Evolutionary conservation across 1,139 yeast genomes (phyloP).

Genomic region (Sugiyamaella xylanicola): DNA sequence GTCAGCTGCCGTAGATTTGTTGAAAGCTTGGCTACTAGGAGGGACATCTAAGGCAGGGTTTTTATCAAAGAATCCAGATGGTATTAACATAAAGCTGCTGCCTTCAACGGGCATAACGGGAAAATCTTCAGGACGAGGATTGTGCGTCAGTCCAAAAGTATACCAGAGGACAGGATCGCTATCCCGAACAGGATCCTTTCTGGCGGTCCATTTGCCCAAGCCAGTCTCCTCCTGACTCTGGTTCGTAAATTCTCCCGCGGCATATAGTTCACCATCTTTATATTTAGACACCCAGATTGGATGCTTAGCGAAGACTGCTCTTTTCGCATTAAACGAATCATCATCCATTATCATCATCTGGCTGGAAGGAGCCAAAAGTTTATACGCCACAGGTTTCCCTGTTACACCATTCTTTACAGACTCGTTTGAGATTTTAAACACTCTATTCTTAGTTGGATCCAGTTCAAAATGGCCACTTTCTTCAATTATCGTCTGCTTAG

Average conservation of each 20-base stretch:
- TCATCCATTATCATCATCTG: constrained; percentile 63
- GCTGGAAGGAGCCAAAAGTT: constrained; percentile 70
- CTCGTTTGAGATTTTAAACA: constrained; percentile 72
- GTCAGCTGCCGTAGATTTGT: constrained; percentile 16
- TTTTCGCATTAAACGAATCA: constrained; percentile 57
- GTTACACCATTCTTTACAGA: constrained; percentile 66
- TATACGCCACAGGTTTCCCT: constrained; percentile 71
- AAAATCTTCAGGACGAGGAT: constrained; percentile 89
- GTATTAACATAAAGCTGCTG: constrained; percentile 70
- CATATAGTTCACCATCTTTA: constrained; percentile 62
- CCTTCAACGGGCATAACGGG: constrained; percentile 89
- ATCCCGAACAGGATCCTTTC: constrained; percentile 65
- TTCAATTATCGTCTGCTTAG: constrained; percentile 64
- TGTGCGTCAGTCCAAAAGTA: constrained; percentile 81
- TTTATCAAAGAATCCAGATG: constrained; percentile 74
- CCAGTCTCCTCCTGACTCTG: constrained; percentile 63
- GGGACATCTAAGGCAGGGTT: constrained; percentile 76
- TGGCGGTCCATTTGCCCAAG: constrained; percentile 56
- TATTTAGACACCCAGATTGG: constrained; percentile 71
- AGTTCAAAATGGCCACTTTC: constrained; percentile 70
- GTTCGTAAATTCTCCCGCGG: constrained; percentile 74
- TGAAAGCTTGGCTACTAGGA: constrained; percentile 44
- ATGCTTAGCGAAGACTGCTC: constrained; percentile 80
- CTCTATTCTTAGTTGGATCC: constrained; percentile 72
- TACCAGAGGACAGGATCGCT: constrained; percentile 78